A percentile compares a stretch with the other conserved stretches of the same genome.
phyloP scores from a whole-genome alignment of 805 yeast species.

The Candida corydali region DNA sequence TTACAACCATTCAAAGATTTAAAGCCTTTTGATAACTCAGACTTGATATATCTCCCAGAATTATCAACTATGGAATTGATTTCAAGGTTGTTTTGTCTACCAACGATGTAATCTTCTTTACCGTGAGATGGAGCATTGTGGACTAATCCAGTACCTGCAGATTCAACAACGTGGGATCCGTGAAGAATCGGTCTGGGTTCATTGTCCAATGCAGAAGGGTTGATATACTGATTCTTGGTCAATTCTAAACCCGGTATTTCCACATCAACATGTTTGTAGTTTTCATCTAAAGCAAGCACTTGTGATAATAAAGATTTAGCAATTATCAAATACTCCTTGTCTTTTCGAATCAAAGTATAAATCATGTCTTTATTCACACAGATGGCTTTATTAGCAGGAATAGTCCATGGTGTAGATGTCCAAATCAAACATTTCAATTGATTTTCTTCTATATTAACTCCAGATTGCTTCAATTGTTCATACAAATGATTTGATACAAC shows the following conservation, averaged over 20 bases:
- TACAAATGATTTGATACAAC: slow-evolving; percentile 9
- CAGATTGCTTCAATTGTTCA: background rate
- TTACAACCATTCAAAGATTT: slow-evolving; percentile 42
- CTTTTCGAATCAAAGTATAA: slow-evolving; percentile 47
- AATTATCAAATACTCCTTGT: slow-evolving; percentile 49
- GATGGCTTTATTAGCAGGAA: slow-evolving; percentile 82
- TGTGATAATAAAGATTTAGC: slow-evolving; percentile 46
- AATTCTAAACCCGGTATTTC: slow-evolving; percentile 21
- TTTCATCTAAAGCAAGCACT: slow-evolving; percentile 27
- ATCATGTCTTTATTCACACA: slow-evolving; percentile 57
- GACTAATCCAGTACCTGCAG: slow-evolving; percentile 91
- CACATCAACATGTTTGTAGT: slow-evolving; percentile 9
- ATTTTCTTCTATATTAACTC: background rate
- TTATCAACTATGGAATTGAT: slow-evolving; percentile 78
- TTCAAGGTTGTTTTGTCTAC: slow-evolving; percentile 50
- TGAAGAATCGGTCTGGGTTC: slow-evolving; percentile 57
- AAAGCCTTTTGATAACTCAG: slow-evolving; percentile 43
- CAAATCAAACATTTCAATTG: slow-evolving; percentile 55
- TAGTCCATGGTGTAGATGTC: slow-evolving; percentile 99
- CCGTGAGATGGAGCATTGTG: slow-evolving; percentile 99
- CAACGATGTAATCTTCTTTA: slow-evolving; percentile 80
- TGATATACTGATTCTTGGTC: slow-evolving; percentile 36
- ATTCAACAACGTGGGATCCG: slow-evolving; percentile 76
- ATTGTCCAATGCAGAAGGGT: slow-evolving; percentile 8
- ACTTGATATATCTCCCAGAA: slow-evolving; percentile 61